These are phyloP conservation scores for Gossypium mustelinum DNA, from an alignment of 345 rosid genomes.

Conservation along the genomic window DNA sequence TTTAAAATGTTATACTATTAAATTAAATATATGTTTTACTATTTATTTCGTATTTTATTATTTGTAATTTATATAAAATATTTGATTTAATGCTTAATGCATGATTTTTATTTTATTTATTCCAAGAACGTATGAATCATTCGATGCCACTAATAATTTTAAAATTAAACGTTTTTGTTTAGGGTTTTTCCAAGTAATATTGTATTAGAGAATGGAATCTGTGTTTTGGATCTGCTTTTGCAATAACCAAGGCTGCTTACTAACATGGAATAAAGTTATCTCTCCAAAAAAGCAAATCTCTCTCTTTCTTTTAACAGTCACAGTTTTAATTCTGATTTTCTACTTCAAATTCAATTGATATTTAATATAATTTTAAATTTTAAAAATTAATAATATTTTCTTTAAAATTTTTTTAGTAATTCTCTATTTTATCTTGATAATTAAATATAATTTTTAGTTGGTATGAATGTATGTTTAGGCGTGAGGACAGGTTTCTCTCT, in stretches of 20 bases:
- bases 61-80: too few relatives aligned
- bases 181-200: not conserved
- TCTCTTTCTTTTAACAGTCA: not conserved
- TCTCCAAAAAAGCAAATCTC: constrained; percentile 28
- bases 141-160: not conserved
- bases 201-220: constrained; percentile 31
- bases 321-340: too few relatives aligned
- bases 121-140: not conserved
- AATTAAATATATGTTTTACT: too few relatives aligned
- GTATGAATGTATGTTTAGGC: constrained; percentile 20
- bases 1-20: too few relatives aligned
- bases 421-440: too few relatives aligned
- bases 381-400: too few relatives aligned
- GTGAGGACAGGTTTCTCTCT: constrained; percentile 28
- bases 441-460: too few relatives aligned
- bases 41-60: too few relatives aligned
- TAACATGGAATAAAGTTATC: constrained; percentile 41
- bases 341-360: too few relatives aligned
- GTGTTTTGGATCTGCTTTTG: constrained; percentile 42
- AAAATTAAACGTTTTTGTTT: not conserved
- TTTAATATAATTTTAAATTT: too few relatives aligned
- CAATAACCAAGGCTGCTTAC: constrained; percentile 32
- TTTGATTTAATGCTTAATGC: not conserved
- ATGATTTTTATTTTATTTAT: not conserved
- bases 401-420: too few relatives aligned